These are phyloP conservation scores for Penicillium sp. DNA, from an alignment of 2,329 filamentous ascomycete species.

Conservation along the genomic window DNA sequence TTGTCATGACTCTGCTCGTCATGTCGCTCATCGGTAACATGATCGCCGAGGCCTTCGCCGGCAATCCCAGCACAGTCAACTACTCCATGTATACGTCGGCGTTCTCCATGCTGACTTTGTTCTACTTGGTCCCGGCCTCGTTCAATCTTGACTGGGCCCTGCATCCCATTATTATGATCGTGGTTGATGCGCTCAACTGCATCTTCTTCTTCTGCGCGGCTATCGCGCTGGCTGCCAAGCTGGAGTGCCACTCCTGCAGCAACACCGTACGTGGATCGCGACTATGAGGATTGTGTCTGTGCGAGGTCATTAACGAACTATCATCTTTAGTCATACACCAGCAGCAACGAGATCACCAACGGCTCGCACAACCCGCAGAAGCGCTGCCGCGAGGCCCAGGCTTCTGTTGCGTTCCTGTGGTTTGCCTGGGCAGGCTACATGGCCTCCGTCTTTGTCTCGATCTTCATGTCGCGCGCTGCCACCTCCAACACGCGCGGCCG, in stretches of 20 bases:
- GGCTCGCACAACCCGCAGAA: constrained; percentile 37
- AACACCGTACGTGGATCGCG: constrained; percentile 42
- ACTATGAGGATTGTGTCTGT: not conserved
- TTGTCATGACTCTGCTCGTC: constrained; percentile 59
- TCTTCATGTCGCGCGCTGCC: constrained; percentile 35
- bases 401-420: constrained; percentile 52
- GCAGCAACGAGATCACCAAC: constrained; percentile 47
- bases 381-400: constrained; percentile 53
- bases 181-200: constrained; percentile 48
- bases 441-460: constrained; percentile 41
- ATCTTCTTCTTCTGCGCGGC: constrained; percentile 50
- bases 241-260: constrained; percentile 46
- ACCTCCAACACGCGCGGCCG: constrained; percentile 36
- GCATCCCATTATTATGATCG: constrained; percentile 45
- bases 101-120: constrained; percentile 48
- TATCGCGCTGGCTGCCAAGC: constrained; percentile 49
- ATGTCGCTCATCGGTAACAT: constrained; percentile 63
- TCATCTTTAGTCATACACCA: constrained; percentile 37
- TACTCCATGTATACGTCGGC: constrained; percentile 50
- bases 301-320: constrained; percentile 4
- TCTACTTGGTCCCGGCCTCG: constrained; percentile 49
- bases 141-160: constrained; percentile 41
- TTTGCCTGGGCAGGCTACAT: constrained; percentile 49
- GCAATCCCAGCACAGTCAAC: constrained; percentile 58
- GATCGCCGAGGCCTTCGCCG: constrained; percentile 52